phyloP scores from a whole-genome alignment of 352 stramenopile species.

The Phytophthora brassicae region DNA sequence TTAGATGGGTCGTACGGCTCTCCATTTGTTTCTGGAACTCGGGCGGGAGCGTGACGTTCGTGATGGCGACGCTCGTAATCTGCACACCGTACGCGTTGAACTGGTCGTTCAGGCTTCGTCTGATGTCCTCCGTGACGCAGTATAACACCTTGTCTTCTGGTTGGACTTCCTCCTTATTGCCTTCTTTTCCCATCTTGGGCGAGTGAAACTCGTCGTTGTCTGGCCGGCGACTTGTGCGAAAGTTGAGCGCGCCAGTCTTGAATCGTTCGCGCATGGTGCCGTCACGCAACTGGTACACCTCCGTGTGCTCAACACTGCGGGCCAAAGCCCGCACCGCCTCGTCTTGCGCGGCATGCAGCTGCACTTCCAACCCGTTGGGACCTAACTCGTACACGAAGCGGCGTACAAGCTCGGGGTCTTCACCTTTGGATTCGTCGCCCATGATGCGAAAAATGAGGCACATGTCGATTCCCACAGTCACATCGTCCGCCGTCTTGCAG shows the following conservation, averaged over 20 bases:
- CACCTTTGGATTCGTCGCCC: slow-evolving; percentile 76
- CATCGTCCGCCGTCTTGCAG: slow-evolving; percentile 89
- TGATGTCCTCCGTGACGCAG: slow-evolving; percentile 72
- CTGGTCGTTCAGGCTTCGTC: slow-evolving; percentile 67
- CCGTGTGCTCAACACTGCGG: slow-evolving; percentile 85
- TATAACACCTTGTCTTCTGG: slow-evolving; percentile 32
- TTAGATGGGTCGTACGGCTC: slow-evolving; percentile 66
- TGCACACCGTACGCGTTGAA: slow-evolving; percentile 78
- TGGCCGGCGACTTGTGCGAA: slow-evolving; percentile 12
- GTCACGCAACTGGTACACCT: slow-evolving; percentile 86
- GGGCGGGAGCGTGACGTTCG: slow-evolving; percentile 61
- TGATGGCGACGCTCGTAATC: slow-evolving; percentile 77
- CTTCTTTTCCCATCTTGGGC: slow-evolving; percentile 15
- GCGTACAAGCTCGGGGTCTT: slow-evolving; percentile 83
- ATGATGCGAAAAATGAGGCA: slow-evolving; percentile 90
- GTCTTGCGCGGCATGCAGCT: slow-evolving; percentile 81
- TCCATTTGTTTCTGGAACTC: slow-evolving; percentile 72
- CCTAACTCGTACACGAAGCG: slow-evolving; percentile 90
- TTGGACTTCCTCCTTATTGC: slow-evolving; percentile 7
- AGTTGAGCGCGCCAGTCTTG: slow-evolving; percentile 47
- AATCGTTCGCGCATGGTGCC: slow-evolving; percentile 70
- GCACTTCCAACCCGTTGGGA: slow-evolving; percentile 79
- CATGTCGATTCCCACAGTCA: slow-evolving; percentile 87
- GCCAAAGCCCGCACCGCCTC: slow-evolving; percentile 80
- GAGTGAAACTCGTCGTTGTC: slow-evolving; percentile 30